A percentile compares a stretch with the other conserved stretches of the same genome.
phyloP scores from a whole-genome alignment of 805 yeast species.

The Wickerhamiella galacta region DNA sequence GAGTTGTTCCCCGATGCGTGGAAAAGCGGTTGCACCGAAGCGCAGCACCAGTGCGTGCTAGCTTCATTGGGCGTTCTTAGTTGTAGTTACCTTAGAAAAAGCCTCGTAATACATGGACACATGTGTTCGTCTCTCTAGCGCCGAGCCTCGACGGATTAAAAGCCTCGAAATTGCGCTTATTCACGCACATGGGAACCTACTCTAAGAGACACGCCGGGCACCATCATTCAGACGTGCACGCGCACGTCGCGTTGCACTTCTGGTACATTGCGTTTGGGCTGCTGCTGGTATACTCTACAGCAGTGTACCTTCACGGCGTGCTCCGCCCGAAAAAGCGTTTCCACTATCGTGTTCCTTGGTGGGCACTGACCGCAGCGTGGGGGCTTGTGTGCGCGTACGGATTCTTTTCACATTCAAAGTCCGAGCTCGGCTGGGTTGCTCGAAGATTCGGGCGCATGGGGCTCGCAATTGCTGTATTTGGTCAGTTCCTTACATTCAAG shows the following conservation, averaged over 20 bases:
- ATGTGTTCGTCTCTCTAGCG: too few relatives aligned
- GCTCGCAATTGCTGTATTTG: conserved; percentile 57
- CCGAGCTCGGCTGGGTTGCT: conserved; percentile 29
- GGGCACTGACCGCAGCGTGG: conserved; percentile 6
- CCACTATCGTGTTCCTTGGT: conserved; percentile 6
- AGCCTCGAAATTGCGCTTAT: too few relatives aligned
- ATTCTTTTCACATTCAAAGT: conserved; percentile 6
- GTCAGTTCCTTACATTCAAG: conserved; percentile 55
- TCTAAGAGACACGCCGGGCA: conserved; percentile 7
- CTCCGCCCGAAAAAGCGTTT: conserved; percentile 1
- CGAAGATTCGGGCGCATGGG: conserved; percentile 67
- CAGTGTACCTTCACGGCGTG: conserved; percentile 2
- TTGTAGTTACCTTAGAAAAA: too few relatives aligned
- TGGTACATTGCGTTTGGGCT: conserved; percentile 4
- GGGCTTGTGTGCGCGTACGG: conserved; percentile 6
- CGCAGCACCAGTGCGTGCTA: too few relatives aligned
- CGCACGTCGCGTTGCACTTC: conserved; percentile 9
- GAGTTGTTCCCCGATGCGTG: too few relatives aligned
- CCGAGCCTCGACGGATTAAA: too few relatives aligned
- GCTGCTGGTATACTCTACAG: conserved; percentile 9
- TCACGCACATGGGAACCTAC: too few relatives aligned
- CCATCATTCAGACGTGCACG: conserved; percentile 8
- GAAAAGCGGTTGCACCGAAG: too few relatives aligned
- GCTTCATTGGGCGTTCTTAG: too few relatives aligned
- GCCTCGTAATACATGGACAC: too few relatives aligned